Evolutionary conservation across 1,139 yeast genomes (phyloP).

Genomic region (Geotrichum candidum): DNA sequence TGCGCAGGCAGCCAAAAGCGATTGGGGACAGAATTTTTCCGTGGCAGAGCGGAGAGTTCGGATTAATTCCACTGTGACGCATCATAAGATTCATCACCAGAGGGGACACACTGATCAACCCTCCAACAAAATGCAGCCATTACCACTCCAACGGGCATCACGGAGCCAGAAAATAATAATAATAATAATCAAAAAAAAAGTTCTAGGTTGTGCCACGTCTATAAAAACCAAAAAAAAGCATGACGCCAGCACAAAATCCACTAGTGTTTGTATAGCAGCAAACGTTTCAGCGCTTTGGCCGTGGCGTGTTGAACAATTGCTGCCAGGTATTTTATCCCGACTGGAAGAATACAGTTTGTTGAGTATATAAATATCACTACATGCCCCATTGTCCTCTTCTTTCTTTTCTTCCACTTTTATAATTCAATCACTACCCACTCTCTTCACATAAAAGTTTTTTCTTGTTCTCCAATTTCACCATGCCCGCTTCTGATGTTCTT

Average conservation of each 20-base stretch:
- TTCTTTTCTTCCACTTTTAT: not conserved
- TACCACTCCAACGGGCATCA: no score
- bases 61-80: not conserved
- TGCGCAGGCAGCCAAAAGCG: not conserved
- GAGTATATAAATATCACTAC: not conserved
- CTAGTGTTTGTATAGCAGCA: no score
- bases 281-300: not conserved
- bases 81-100: not conserved
- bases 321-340: no score
- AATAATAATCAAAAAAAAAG: no score
- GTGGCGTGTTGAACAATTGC: not conserved
- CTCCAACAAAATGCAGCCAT: no score
- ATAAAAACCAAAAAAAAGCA: no score
- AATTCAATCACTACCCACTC: not conserved
- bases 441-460: not conserved
- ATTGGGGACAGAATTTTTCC: not conserved
- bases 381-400: not conserved
- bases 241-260: no score
- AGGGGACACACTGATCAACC: not conserved
- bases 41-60: not conserved
- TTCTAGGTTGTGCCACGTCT: not conserved
- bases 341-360: no score
- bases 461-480: slow-evolving; percentile 3
- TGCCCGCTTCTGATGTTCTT: slow-evolving; percentile 53
- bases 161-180: no score